Base-by-base conservation (phyloP, 768 basidiomycete genomes). In the Boletellus sp. region DNA sequence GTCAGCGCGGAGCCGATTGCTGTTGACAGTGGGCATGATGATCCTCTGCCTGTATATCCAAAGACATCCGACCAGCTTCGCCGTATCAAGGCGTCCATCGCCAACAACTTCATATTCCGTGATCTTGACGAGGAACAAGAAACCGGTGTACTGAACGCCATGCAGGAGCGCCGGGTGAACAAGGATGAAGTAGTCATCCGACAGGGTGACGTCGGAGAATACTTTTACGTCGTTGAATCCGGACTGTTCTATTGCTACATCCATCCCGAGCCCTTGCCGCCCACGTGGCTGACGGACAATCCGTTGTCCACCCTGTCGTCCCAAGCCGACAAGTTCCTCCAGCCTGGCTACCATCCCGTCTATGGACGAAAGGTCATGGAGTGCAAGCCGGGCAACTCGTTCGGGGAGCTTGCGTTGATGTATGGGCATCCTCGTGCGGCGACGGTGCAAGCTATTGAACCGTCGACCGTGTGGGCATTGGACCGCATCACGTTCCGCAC, bases 401-500 rank as follows among this genome's bases (percentile, higher is more conserved):
- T 98, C 53, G 96, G 96, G 38, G 95, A 99, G 71, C 78, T 99
- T 48, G 96, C 96, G 26, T 73, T 99, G 58, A 97, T 99, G 95
- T 95, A 99, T 71, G 93, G 92, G 31, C 94, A 95, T 57, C 90
- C 91, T 35, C 90, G 96, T 28, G 92, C 93, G 17, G 96, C 96
- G 15, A 94, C 92, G 8, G 94, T 98, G 38, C 72, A 96, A 33
- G 84, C 95, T 10, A 81, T 87, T 39, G 84, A 90, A 49, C 73
- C 81, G 1, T 90, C 84, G 22, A 92, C 87, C 9, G 76, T 97
- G 23, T 99, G 96, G 96, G 86, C 89, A 10, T 77, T 99, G 57
- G 96, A 99, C 72, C 87, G 96, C 49, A 93, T 94, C 60, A 98
- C 94, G 4, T 99, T 98, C 85, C 84, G 96, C 40, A 96, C 93